Base-by-base conservation (phyloP, 2,329 filamentous ascomycete species). In the Cladosporium cucumerinum region DNA sequence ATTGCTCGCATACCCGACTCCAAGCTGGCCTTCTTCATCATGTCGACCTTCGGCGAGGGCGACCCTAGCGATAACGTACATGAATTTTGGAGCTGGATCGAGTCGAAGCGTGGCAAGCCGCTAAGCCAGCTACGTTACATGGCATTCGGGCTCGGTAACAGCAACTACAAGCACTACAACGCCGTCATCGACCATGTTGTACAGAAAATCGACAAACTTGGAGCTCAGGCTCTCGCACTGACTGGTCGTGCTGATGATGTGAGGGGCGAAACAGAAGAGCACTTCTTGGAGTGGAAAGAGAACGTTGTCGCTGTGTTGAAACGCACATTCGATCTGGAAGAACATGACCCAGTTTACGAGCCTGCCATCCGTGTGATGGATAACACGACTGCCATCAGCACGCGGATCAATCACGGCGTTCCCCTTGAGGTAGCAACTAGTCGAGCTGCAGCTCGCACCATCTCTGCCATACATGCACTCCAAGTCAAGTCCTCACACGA, bases 101-200 rank as follows among this genome's bases (percentile, higher is more conserved):
- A 61, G 8, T 23, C 46, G 8, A 61, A 61, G 32, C 46, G 59
- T 54, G 69, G 66, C 8, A 43, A 26, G 10, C 66, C 68, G 5
- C 51, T 73, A 12, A 30, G 34, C 7, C 73, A 71, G 55, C 66
- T 81, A 23, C 69, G 72, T 28, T 81, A 80, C 65, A 58, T 76
- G n/a, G 78, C 78, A 7, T 77, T 82, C 52, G 80, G 80, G 12
- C 74, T 81, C 49, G 80, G 80, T 7, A 81, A 82, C 70, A 79
- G 76, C 68, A 81, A 81, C 67, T 81, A 82, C 75, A 80, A 80
- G 68, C 75, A 80, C 70, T 81, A 79, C 71, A 82, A 81, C 66
- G 73, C 73, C 28, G 78, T 81, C 10, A 71, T 79, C 12, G 75
- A 80, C 62, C 72, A 73, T 12, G 72, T 79, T 4, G 73, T 70